Base-by-base conservation (phyloP, 2,329 filamentous ascomycete genomes). In the Colletotrichum plurivorum region DNA sequence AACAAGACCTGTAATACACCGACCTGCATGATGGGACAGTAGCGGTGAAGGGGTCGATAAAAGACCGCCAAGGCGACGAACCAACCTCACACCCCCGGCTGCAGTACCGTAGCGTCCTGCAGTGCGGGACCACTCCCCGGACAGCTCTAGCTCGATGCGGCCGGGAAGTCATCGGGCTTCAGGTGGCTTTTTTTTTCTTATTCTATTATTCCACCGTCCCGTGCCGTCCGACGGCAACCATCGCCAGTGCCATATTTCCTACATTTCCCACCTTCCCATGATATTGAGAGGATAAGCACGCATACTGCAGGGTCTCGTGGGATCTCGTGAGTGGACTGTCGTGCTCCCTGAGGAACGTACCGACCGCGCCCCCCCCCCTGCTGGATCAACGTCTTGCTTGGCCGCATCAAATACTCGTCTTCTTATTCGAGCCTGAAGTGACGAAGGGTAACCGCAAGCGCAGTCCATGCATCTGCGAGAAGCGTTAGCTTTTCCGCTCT, bases 61-160 rank as follows among this genome's bases (percentile, higher is more conserved):
- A 69, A 51, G 45, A 31, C 51, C 51, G 31, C 51, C 59, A 43
- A 64, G 22, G 36, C 55, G 56, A 65, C 27, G 48, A 59, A 51
- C 43, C 25, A 49, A 18, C n/a, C 15, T 36, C 31, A 36, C n/a
- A 56, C 39, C 54, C 48, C 64, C 61, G 48, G 61, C 66, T 62
- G 66, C 60, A 59, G 64, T 61, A 48, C 55, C 53, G 66, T 59
- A 59, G 48, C 61, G 62, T 65, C 31, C 31, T 36, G 31, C 31
- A 48, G 36, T 13, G 62, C 66, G 51, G 49, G 51, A 51, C 60
- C 51, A 56, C 27, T 49, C 45, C 48, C 66, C 31, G 54, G 66
- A 43, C 61, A 69, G 41, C 61, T 61, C 48, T 69, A 69, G 66
- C 61, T 63, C 41, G 41, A 65, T 69, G 66, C 49, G 39, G 65